Base-by-base conservation (phyloP, 1,139 yeast species). In the Diutina catenulata region DNA sequence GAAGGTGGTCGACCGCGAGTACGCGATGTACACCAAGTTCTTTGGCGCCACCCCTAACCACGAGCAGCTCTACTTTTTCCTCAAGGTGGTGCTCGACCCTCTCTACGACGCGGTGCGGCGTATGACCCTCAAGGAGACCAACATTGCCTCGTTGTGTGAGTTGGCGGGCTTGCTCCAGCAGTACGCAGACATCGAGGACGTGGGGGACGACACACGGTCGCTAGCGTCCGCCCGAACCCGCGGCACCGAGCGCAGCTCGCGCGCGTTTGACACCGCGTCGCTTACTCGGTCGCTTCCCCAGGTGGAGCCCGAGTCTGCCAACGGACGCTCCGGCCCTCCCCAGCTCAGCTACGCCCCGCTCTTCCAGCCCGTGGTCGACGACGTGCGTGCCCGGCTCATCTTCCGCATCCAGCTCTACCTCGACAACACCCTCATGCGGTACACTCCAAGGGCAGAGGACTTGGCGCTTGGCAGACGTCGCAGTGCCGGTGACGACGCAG, bases 361-460 rank as follows among this genome's bases (percentile, higher is more conserved):
- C 5, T 79, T 83, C 47, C 74, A 73, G 42, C 87, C 94, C 0
- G 70, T 87, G 10, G 56, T 82, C 19, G 75, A 76, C 42, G 95
- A 83, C 48, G 74, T 80, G 1, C 96, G 88, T 55, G 69, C 86
- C 2, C 64, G 95, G 42, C 62, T 88, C 33, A 78, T 86, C 2
- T 83, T 87, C 56, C 65, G 91, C 47, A 79, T 82, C 5, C 94
- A 86, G 50, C 67, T 73, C 7, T 78, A 72, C 47, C 74, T 82
- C 28, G 93, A 82, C 46, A 70, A 72, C 28, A 78, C 76, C 42
- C 74, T 86, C 40, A 70, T 74, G 23, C 71, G 69, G 31, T 84
- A 81, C 50, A 73, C 65, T 45, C 87, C 93, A 1, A 69, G 72
- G 2, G 69, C 76, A 1, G 76, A 76, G 43, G 94, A 83, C 46